Evolutionary conservation across 2,329 filamentous ascomycete species (phyloP).

Genomic region (Neurospora crassa): DNA sequence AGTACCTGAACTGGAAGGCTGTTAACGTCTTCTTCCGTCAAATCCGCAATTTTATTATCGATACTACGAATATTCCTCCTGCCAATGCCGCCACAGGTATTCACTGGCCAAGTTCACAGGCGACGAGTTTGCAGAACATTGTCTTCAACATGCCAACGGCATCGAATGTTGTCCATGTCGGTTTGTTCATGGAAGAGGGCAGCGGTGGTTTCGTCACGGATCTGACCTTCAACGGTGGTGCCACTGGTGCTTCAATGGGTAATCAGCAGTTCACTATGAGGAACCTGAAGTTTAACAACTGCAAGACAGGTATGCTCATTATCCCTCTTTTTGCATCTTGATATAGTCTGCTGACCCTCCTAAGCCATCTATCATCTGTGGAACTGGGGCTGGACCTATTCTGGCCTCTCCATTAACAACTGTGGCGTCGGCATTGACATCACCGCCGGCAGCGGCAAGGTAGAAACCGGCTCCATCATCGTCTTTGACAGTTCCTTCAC

Average conservation of each 20-base stretch:
- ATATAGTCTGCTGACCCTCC: not conserved
- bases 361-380: constrained; percentile 56
- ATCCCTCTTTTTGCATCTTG: not conserved
- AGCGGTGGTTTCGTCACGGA: constrained; percentile 34
- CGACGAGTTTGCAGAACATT: constrained; percentile 49
- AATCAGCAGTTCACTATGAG: constrained; percentile 63
- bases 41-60: constrained; percentile 48
- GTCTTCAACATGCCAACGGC: constrained; percentile 41
- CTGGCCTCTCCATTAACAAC: constrained; percentile 49
- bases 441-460: constrained; percentile 34
- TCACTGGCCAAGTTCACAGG: constrained; percentile 63
- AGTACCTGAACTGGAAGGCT: constrained; percentile 38
- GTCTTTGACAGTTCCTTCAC: constrained; percentile 60
- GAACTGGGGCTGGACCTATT: constrained; percentile 67
- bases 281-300: constrained; percentile 56
- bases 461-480: constrained; percentile 60
- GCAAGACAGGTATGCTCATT: constrained; percentile 38
- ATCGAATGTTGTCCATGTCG: constrained; percentile 42
- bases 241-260: constrained; percentile 51
- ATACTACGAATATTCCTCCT: constrained; percentile 44
- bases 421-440: constrained; percentile 54
- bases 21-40: constrained; percentile 54
- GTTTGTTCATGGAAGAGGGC: constrained; percentile 45
- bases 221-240: constrained; percentile 52
- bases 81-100: constrained; percentile 42